Base-by-base conservation (phyloP, 371 early-diverging fungal species). In the Mortierella sp. region DNA sequence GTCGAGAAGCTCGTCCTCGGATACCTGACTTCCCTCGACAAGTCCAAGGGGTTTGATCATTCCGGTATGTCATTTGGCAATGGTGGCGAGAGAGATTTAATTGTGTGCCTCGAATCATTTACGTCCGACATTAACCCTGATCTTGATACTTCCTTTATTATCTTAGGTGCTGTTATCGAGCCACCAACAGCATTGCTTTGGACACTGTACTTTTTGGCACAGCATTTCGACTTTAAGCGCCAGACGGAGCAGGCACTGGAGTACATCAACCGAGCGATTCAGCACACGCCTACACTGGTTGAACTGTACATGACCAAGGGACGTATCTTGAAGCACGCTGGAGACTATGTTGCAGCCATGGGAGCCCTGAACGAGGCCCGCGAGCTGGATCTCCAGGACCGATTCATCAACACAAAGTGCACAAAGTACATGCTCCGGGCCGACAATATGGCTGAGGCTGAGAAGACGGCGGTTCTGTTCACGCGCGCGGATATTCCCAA, bases 351-450 rank as follows among this genome's bases (percentile, higher is more conserved):
- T 5, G 85, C 88, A 11, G 99, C 99, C 1, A 89, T 88, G 84
- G 82, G 86, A 34, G 85, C 85, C 4, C 92, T 98, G 94, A 93
- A 98, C 78, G 91, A 93, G 65, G 98, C 94, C 11, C 93, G 98
- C 66, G 93, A 95, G 76, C 76, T 96, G 73, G 98, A 99, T 88
- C 88, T 97, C 52, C 96, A 96, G 86, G 99, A 99, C 88, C 92
- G 99, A 26, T 98, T 94, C 79, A 90, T 98, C 88, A 99, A 98
- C 89, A 93, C 97, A 37, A 98, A 98, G 85, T 94, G 95, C 77
- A 92, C 95, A 47, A 98, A 98, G 86, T 99, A 99, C 87, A 92
- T 96, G 95, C 87, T 98, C 43, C 93, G 97, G 71, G 92, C 93
- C 64, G 92, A 93, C 76, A 79, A 94, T 31, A 85, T 96, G 34